A percentile compares a stretch with the other conserved stretches of the same genome.
Evolutionary conservation across 2,329 filamentous ascomycete genomes (phyloP).

Genomic region (Hymenoscyphus fructigenus): DNA sequence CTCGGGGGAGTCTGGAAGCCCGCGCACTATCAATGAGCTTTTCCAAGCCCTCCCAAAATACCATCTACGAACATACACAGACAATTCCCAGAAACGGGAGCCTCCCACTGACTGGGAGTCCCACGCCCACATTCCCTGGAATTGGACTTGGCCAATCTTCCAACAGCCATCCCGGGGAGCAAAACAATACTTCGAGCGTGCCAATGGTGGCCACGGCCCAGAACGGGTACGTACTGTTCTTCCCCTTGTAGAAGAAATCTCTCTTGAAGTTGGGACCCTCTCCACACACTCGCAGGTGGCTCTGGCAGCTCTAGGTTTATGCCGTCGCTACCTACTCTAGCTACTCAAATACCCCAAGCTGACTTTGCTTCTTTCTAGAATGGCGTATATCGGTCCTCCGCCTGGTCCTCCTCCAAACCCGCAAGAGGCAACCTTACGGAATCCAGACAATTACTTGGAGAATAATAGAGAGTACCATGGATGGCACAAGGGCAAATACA

Average conservation of each 20-base stretch:
- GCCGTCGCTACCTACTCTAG: not conserved
- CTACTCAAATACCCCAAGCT: not conserved
- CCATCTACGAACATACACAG: conserved; percentile 1
- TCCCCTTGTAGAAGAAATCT: not conserved
- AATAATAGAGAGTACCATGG: conserved; percentile 71
- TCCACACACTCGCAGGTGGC: not conserved
- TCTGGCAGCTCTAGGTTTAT: not conserved
- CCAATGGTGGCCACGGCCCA: not conserved
- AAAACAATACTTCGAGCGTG: not conserved
- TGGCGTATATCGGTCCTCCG: not conserved
- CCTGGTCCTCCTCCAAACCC: not conserved
- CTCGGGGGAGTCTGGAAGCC: not conserved
- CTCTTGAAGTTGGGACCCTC: not conserved
- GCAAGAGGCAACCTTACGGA: not conserved
- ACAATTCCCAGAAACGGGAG: not conserved
- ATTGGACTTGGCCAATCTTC: not conserved
- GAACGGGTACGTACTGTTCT: not conserved
- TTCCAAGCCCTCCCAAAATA: not conserved
- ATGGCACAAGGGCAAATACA: conserved; percentile 67
- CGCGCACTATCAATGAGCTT: not conserved
- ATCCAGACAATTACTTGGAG: conserved; percentile 50
- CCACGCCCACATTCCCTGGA: not conserved
- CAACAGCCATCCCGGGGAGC: not conserved
- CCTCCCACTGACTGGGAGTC: not conserved
- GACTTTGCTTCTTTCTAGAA: not conserved